Percentiles rank a stretch among this genome's conserved stretches.
These are phyloP conservation scores for Plasmodium knowlesi DNA, from an alignment of 169 alveolate genomes.

Conservation along the genomic window DNA sequence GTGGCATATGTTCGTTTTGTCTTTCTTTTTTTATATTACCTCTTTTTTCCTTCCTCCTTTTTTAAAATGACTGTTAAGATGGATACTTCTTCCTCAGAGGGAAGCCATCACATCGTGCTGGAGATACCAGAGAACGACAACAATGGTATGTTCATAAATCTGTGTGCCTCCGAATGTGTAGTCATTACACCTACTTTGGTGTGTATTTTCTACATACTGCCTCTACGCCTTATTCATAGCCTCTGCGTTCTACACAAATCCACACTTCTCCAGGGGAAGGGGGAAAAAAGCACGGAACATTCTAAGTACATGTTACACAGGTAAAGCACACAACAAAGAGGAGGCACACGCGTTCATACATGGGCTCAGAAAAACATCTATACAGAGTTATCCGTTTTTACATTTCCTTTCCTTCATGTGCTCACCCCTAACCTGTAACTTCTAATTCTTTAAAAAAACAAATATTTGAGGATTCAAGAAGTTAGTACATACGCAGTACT, in stretches of 20 bases:
- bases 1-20: background rate
- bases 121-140: background rate
- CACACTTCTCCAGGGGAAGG: background rate
- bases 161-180: background rate
- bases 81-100: background rate
- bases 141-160: background rate
- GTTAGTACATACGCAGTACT: background rate
- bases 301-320: background rate
- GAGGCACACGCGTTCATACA: background rate
- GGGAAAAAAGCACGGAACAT: background rate
- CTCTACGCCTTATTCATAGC: background rate
- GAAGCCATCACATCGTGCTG: background rate
- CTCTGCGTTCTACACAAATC: background rate
- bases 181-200: background rate
- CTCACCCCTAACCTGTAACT: background rate
- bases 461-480: background rate
- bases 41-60: too few species aligned
- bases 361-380: background rate
- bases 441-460: background rate
- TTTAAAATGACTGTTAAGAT: background rate
- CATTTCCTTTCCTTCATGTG: background rate
- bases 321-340: background rate
- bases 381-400: background rate
- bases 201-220: background rate
- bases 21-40: background rate